Evolutionary conservation across 768 basidiomycete species (phyloP).

Genomic region (Boletus fagicola): DNA sequence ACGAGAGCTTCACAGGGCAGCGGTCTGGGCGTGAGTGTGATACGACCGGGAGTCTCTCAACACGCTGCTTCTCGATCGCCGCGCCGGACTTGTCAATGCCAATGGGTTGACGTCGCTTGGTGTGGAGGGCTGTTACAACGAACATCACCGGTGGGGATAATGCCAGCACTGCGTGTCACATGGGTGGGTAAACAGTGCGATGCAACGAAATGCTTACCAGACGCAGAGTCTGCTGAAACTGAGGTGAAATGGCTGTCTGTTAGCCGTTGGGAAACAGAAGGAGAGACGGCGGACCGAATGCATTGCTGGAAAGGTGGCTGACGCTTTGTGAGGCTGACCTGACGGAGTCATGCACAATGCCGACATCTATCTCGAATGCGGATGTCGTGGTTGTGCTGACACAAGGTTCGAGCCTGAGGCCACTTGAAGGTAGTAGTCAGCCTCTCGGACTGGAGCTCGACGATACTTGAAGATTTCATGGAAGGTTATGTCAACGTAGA

Average conservation of each 20-base stretch:
- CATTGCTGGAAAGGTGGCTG: conserved; percentile 11
- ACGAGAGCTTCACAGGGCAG: background rate
- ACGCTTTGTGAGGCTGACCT: conserved; percentile 20
- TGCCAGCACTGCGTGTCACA: conserved; percentile 15
- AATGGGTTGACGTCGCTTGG: conserved; percentile 18
- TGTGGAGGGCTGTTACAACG: conserved; percentile 23
- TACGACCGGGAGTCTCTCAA: background rate
- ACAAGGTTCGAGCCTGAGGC: background rate
- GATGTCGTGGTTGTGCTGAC: background rate
- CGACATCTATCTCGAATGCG: background rate
- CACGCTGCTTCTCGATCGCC: background rate
- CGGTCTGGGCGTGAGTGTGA: background rate
- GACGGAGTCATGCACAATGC: background rate
- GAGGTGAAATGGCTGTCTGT: background rate
- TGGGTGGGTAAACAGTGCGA: conserved; percentile 8
- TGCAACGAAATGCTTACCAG: conserved; percentile 11
- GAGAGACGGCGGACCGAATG: background rate
- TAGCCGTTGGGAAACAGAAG: background rate
- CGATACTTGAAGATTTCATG: background rate
- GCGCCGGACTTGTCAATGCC: background rate
- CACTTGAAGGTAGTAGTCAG: background rate
- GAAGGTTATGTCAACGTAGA: too few relatives aligned
- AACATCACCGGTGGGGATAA: conserved; percentile 18
- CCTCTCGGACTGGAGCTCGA: background rate
- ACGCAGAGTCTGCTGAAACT: background rate